phyloP scores from a whole-genome alignment of 139 green algal species.

The Cymbomonas tetramitiformis region DNA sequence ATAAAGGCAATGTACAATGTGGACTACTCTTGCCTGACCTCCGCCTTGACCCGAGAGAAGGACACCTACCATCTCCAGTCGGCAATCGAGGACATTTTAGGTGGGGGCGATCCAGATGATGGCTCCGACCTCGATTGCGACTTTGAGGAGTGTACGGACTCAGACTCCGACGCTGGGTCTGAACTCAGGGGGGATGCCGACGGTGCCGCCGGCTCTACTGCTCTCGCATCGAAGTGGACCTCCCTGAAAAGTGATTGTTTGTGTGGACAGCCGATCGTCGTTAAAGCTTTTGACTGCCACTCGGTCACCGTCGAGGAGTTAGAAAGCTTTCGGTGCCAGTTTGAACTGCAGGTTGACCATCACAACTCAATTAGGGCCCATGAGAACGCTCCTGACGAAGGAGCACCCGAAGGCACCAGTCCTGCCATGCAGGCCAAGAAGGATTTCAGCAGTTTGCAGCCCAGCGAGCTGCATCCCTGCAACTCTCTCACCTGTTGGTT shows the following conservation, averaged over 20 bases:
- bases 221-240: neutral
- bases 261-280: conserved; percentile 20
- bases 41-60: conserved; percentile 1
- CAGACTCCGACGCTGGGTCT: no score
- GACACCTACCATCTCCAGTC: conserved; percentile 19
- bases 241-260: no score
- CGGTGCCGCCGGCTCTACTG: neutral
- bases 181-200: no score
- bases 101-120: no score
- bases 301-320: conserved; percentile 31
- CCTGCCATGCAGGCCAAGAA: conserved; percentile 31
- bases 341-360: conserved; percentile 1
- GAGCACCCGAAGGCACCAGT: neutral
- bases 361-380: neutral
- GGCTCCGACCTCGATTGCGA: no score
- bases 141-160: no score
- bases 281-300: conserved; percentile 72
- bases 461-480: no score
- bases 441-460: no score
- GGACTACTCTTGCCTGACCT: conserved; percentile 3
- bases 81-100: no score
- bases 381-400: neutral
- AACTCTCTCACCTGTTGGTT: conserved; percentile 75
- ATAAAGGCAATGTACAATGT: conserved; percentile 12
- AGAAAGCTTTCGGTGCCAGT: neutral